Evolutionary conservation across 2,329 filamentous ascomycete genomes (phyloP).

Genomic region (Penicillium sp.): DNA sequence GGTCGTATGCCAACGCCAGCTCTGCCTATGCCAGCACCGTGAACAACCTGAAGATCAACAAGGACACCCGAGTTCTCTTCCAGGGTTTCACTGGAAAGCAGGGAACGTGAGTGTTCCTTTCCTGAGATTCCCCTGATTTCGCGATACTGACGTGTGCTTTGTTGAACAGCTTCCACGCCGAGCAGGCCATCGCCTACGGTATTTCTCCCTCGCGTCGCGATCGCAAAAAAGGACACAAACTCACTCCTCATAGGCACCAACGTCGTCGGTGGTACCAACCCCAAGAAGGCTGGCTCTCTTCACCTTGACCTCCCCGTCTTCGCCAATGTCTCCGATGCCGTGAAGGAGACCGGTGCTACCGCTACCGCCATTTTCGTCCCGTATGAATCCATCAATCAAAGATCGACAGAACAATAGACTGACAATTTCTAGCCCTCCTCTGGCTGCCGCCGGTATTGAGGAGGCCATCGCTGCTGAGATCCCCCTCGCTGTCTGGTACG

Average conservation of each 20-base stretch:
- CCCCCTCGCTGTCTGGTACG: slow-evolving; percentile 82
- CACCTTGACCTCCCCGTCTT: slow-evolving; percentile 95
- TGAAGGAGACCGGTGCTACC: slow-evolving; percentile 85
- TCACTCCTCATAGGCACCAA: slow-evolving; percentile 71
- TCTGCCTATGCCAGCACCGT: slow-evolving; percentile 72
- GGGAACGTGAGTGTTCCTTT: slow-evolving; percentile 72
- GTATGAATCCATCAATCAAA: slow-evolving; percentile 50
- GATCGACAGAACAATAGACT: slow-evolving; percentile 9
- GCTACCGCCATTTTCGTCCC: slow-evolving; percentile 96
- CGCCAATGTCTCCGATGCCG: slow-evolving; percentile 80
- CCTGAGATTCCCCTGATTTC: neutral
- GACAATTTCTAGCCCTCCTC: slow-evolving; percentile 66
- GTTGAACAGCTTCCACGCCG: slow-evolving; percentile 80
- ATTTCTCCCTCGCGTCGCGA: slow-evolving; percentile 38
- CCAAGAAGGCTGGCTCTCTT: slow-evolving; percentile 91
- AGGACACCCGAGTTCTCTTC: slow-evolving; percentile 90
- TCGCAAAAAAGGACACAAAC: slow-evolving; percentile 13
- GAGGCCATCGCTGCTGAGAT: slow-evolving; percentile 94
- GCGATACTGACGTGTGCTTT: slow-evolving; percentile 23
- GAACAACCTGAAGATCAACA: slow-evolving; percentile 88
- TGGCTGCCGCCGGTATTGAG: slow-evolving; percentile 93
- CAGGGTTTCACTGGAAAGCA: slow-evolving; percentile 98
- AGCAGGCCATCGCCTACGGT: slow-evolving; percentile 99
- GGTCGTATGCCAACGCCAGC: slow-evolving; percentile 71
- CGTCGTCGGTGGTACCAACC: slow-evolving; percentile 97